phyloP scores from a whole-genome alignment of 2,329 filamentous ascomycete genomes.

The Hyphodiscus sp. region DNA sequence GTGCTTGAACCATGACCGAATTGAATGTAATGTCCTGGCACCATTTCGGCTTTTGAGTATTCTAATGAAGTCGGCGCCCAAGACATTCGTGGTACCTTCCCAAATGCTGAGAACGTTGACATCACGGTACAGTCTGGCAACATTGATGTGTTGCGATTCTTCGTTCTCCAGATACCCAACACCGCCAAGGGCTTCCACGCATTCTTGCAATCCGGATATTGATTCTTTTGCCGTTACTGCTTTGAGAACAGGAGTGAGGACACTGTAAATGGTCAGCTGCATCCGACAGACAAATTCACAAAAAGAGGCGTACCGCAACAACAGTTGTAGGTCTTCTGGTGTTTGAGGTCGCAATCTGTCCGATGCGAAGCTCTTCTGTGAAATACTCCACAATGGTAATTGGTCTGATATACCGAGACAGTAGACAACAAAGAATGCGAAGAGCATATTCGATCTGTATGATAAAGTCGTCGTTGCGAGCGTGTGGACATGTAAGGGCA shows the following conservation, averaged over 20 bases:
- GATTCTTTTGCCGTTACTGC: constrained; percentile 47
- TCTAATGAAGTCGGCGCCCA: constrained; percentile 49
- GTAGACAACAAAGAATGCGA: constrained; percentile 47
- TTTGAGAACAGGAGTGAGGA: constrained; percentile 55
- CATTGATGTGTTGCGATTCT: constrained; percentile 57
- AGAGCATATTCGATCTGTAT: constrained; percentile 50
- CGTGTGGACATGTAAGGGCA: constrained; percentile 50
- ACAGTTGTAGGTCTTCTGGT: constrained; percentile 10
- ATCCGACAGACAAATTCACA: not conserved
- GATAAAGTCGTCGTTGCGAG: constrained; percentile 49
- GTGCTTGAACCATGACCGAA: constrained; percentile 35
- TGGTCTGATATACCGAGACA: constrained; percentile 51
- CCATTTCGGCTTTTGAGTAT: constrained; percentile 34
- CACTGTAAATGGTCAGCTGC: constrained; percentile 25
- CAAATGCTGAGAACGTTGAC: constrained; percentile 59
- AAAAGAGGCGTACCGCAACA: not conserved
- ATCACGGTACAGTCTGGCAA: constrained; percentile 61
- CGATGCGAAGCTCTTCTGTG: constrained; percentile 2
- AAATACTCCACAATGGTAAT: constrained; percentile 3
- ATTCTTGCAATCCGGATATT: constrained; percentile 45
- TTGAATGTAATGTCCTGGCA: constrained; percentile 34
- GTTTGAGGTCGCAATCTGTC: not conserved
- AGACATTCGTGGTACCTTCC: constrained; percentile 68
- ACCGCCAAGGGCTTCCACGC: constrained; percentile 60
- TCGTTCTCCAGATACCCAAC: constrained; percentile 59